A percentile compares a stretch with the other conserved stretches of the same genome.
Evolutionary conservation across 352 stramenopile genomes (phyloP).

Genomic region (Phytophthora nicotianae): DNA sequence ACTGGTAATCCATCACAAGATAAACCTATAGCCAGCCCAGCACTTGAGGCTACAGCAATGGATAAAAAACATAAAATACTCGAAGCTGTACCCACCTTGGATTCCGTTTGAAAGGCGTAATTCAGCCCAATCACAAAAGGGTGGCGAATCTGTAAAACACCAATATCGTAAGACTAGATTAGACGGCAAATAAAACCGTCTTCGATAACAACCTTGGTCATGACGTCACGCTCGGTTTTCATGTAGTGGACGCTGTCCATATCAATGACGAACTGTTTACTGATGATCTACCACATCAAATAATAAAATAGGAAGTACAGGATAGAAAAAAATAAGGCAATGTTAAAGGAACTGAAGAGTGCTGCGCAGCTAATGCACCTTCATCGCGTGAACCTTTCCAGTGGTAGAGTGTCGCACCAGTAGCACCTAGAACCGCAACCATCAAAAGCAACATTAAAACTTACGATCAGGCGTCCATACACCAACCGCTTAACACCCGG

Average conservation of each 20-base stretch:
- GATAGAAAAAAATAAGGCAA: not conserved
- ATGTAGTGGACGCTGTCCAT: slow-evolving; percentile 82
- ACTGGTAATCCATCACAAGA: slow-evolving; percentile 81
- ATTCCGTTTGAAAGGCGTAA: slow-evolving; percentile 84
- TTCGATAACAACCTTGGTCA: slow-evolving; percentile 66
- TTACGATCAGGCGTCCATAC: not conserved
- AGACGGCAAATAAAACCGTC: not conserved
- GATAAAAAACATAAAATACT: not conserved
- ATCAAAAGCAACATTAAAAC: slow-evolving; percentile 1
- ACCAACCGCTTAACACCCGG: not conserved
- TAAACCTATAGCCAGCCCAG: slow-evolving; percentile 50
- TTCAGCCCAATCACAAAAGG: slow-evolving; percentile 82
- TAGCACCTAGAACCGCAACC: slow-evolving; percentile 50
- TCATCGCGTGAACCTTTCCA: slow-evolving; percentile 79
- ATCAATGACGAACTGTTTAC: slow-evolving; percentile 83
- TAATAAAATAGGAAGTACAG: not conserved
- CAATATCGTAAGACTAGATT: not conserved
- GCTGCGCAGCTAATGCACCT: slow-evolving; percentile 28
- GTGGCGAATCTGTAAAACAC: slow-evolving; percentile 60
- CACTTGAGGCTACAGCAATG: not conserved
- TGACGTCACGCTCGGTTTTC: slow-evolving; percentile 83
- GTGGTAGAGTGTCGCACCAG: slow-evolving; percentile 70
- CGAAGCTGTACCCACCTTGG: slow-evolving; percentile 53
- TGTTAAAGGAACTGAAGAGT: not conserved
- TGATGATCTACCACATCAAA: slow-evolving; percentile 70